Percentiles rank a stretch among this genome's conserved stretches.
Conservation (phyloP, 176 grass and related monocot species). For the Triticum aestivum region DNA sequence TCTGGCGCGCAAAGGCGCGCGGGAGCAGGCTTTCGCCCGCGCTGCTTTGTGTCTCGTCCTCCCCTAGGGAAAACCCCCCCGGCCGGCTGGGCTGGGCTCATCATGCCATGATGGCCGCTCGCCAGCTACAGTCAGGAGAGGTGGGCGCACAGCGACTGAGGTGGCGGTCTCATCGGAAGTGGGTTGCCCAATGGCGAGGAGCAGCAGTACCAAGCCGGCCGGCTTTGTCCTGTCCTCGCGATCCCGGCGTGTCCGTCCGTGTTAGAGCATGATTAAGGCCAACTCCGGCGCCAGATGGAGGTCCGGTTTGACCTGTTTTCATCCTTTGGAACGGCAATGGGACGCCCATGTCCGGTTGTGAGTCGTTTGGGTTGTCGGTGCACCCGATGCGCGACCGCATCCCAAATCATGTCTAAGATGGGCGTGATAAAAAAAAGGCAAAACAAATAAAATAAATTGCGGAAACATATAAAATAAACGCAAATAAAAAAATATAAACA, state of each 20-base stretch:
- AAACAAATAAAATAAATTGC: no score
- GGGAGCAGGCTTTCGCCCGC: background rate
- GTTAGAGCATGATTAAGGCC: background rate
- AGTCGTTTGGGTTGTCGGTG: no score
- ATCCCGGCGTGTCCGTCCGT: background rate
- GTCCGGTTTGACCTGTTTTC: no score
- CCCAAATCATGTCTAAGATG: no score
- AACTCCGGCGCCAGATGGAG: no score
- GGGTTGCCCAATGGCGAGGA: background rate
- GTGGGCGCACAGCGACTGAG: background rate
- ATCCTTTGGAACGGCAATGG: no score
- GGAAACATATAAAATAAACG: no score
- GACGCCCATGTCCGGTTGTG: no score
- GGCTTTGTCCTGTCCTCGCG: background rate
- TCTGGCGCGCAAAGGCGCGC: background rate
- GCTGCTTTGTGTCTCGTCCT: conserved; percentile 33
- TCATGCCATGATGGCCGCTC: background rate
- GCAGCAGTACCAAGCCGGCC: background rate
- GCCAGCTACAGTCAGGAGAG: background rate
- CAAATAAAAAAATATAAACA: no score
- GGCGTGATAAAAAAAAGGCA: no score
- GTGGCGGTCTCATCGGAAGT: conserved; percentile 4
- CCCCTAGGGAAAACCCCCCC: no score
- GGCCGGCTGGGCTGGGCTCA: background rate
- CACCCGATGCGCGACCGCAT: no score